Percentiles rank a stretch among this genome's conserved stretches.
Conservation (phyloP, 805 yeast species). For the Lipomyces spencermartinsiae region DNA sequence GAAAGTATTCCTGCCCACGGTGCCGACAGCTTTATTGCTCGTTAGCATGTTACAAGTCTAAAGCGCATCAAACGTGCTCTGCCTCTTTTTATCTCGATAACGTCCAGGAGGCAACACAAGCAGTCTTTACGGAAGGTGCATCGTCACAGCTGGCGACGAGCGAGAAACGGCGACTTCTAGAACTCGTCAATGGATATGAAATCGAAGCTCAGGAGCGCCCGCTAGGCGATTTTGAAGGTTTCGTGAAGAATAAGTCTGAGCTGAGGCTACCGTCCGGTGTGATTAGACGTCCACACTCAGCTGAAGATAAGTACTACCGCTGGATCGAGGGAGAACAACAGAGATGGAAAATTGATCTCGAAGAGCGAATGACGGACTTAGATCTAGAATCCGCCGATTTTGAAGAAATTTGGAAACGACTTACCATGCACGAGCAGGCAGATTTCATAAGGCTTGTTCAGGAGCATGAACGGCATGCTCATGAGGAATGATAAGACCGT, state of each 20-base stretch:
- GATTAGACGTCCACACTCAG: not conserved
- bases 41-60: constrained; percentile 22
- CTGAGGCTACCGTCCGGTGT: not conserved
- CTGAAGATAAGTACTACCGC: constrained; percentile 10
- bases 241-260: not conserved
- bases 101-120: not conserved
- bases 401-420: constrained; percentile 31
- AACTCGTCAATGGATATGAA: constrained; percentile 33
- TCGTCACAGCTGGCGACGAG: constrained; percentile 9
- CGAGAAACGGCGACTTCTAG: constrained; percentile 24
- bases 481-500: constrained; percentile 5
- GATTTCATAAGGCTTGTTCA: constrained; percentile 29
- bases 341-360: constrained; percentile 20
- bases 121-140: not conserved
- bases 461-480: constrained; percentile 11
- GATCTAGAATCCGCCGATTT: constrained; percentile 35
- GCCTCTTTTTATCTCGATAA: constrained; percentile 28
- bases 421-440: constrained; percentile 34
- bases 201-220: constrained; percentile 31
- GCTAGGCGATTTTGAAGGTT: constrained; percentile 25
- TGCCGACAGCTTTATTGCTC: constrained; percentile 32
- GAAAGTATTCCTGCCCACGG: constrained; percentile 35
- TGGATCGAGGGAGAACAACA: constrained; percentile 21
- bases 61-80: constrained; percentile 20
- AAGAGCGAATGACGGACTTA: constrained; percentile 26